Percentiles rank a stretch among this genome's conserved stretches.
These are phyloP conservation scores for Eimeria praecox DNA, from an alignment of 169 alveolate species.

Conservation along the genomic window DNA sequence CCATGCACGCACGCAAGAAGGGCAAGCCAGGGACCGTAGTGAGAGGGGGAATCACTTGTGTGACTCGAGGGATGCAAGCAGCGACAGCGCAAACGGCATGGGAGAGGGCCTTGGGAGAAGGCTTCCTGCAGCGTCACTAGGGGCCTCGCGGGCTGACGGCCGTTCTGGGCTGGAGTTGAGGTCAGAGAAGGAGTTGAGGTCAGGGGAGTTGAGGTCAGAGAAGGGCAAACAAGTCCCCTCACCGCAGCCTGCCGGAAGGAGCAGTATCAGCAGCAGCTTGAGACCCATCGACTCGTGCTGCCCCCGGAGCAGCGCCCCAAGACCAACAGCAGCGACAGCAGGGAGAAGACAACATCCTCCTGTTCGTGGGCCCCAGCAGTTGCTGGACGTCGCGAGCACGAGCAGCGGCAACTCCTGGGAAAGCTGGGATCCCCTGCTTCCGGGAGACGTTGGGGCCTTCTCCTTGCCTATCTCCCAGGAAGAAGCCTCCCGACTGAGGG, in stretches of 20 bases:
- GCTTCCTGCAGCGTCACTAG: neutral
- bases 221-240: neutral
- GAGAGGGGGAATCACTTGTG: neutral
- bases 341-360: neutral
- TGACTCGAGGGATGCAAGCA: neutral
- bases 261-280: constrained; percentile 17
- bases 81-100: neutral
- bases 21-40: neutral
- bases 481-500: neutral
- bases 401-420: constrained; percentile 23
- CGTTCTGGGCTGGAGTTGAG: neutral
- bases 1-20: neutral
- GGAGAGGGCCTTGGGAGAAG: neutral
- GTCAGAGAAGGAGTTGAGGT: neutral
- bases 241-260: neutral
- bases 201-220: neutral
- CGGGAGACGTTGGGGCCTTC: neutral
- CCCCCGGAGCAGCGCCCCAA: neutral
- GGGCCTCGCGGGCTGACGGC: neutral
- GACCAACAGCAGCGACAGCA: neutral
- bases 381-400: neutral
- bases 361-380: neutral
- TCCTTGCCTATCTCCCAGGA: neutral
- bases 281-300: neutral
- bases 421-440: constrained; percentile 9